Percentiles rank a stretch among this genome's conserved stretches.
phyloP scores from a whole-genome alignment of 371 early-diverging fungal genomes.

The Choanephora cucurbitarum region DNA sequence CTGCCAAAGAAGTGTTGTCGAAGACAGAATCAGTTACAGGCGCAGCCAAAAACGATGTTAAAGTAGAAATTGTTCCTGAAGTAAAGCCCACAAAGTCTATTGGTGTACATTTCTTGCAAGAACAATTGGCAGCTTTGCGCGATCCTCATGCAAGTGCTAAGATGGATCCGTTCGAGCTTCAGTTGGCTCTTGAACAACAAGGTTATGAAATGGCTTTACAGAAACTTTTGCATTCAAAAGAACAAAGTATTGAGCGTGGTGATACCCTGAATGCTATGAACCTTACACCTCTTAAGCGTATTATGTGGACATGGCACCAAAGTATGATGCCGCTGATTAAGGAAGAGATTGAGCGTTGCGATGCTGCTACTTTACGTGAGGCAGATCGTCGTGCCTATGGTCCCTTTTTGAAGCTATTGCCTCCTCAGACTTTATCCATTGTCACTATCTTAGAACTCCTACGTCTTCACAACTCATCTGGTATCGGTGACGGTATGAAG shows the following conservation, averaged over 20 bases:
- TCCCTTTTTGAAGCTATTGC: conserved; percentile 73
- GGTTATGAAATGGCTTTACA: conserved; percentile 81
- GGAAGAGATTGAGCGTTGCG: conserved; percentile 59
- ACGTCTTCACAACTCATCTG: conserved; percentile 62
- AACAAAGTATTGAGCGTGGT: conserved; percentile 55
- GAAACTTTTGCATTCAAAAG: conserved; percentile 62
- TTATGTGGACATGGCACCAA: conserved; percentile 82
- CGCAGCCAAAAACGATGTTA: not conserved
- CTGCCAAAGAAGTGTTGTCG: conserved; percentile 14
- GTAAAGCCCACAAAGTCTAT: conserved; percentile 54
- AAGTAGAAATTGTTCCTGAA: conserved; percentile 31
- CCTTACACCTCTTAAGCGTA: conserved; percentile 52
- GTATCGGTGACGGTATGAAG: conserved; percentile 65
- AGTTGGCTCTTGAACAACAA: conserved; percentile 83
- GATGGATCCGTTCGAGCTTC: conserved; percentile 72
- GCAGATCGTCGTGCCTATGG: conserved; percentile 58
- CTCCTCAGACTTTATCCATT: conserved; percentile 78
- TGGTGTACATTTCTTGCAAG: conserved; percentile 79
- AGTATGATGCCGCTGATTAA: conserved; percentile 66
- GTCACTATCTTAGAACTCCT: conserved; percentile 85
- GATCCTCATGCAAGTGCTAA: conserved; percentile 35
- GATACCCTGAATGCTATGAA: conserved; percentile 59
- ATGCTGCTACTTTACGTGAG: conserved; percentile 30
- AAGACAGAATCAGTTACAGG: not conserved
- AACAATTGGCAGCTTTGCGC: conserved; percentile 65